Evolutionary conservation across 208 protist genomes (phyloP), one percentile per base, ranked within the genome.

Genomic region (Porcisia hertigi): DNA sequence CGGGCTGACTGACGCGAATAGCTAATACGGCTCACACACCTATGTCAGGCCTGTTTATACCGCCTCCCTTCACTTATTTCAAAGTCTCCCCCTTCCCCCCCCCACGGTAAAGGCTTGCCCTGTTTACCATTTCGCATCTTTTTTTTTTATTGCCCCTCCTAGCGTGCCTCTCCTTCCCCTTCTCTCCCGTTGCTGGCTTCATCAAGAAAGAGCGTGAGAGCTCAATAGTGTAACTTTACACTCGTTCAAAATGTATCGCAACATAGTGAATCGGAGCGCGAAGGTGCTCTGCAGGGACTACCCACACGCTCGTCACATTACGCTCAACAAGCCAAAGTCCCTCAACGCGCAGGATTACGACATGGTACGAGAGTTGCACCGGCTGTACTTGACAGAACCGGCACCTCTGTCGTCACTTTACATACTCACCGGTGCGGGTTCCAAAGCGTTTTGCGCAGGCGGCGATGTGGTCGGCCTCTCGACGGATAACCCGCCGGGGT

Each of bases 361-460:
- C 16, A 94, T 94, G 87, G 55, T 85, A 6, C 71, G 75, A 49
- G 72, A 70, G 20, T 69, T 94, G 63, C 73, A 81, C 39, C 54
- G 58, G 9, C 58, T 78, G 8, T 92, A 91, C 70, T 53, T 89
- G 57, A 53, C 80, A n/a, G 52, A 81, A 57, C 79, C 80, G 6
- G 77, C 82, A 18, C 54, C 79, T 6, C 81, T 79, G n/a, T 72
- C 75, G 25, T 55, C 70, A 14, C 60, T 94, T 2, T 89, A 84
- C 70, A 75, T 94, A 14, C 53, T 94, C 52, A 94, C 88, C 67
- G 90, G 90, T 1, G 84, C 82, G 1, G 90, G 90, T 36, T 55
- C 57, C 16, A 94, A 95, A 54, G 90, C 88, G 11, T 97, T 97
- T 62, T 97, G 91, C 63, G 87, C 94, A n/a, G 94, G 94, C 69